Evolutionary conservation across 2,329 filamentous ascomycete species (phyloP).

Genomic region (Fusarium mundagurra): DNA sequence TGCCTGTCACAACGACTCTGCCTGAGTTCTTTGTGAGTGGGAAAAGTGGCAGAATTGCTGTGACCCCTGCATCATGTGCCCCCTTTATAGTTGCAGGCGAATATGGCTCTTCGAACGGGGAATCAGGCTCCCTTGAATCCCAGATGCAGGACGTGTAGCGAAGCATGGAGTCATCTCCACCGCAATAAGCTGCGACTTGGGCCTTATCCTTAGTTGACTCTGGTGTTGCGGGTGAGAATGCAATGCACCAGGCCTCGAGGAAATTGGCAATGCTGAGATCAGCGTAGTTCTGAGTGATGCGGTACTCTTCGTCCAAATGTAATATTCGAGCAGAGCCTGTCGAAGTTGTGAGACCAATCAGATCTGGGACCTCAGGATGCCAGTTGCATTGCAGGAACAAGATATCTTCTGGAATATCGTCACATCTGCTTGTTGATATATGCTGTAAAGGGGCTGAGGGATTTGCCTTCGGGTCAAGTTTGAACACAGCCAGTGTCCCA

Average conservation of each 20-base stretch:
- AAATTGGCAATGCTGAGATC: slow-evolving; percentile 59
- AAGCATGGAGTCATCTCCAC: slow-evolving; percentile 79
- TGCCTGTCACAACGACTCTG: slow-evolving; percentile 80
- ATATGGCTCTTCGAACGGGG: slow-evolving; percentile 37
- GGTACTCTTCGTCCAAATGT: slow-evolving; percentile 55
- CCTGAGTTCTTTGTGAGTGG: slow-evolving; percentile 53
- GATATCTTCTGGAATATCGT: slow-evolving; percentile 63
- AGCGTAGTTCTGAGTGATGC: slow-evolving; percentile 44
- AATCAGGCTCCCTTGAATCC: slow-evolving; percentile 11
- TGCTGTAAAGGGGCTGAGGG: slow-evolving; percentile 50
- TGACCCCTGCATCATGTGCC: slow-evolving; percentile 84
- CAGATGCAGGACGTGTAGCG: slow-evolving; percentile 55
- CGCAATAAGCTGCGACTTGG: slow-evolving; percentile 67
- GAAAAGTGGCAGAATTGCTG: slow-evolving; percentile 79
- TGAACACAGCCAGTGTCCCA: slow-evolving; percentile 73
- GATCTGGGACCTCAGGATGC: slow-evolving; percentile 66
- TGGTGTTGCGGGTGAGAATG: slow-evolving; percentile 58
- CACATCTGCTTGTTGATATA: slow-evolving; percentile 56
- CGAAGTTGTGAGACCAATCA: slow-evolving; percentile 77
- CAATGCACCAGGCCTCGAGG: slow-evolving; percentile 80
- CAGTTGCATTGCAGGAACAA: slow-evolving; percentile 80
- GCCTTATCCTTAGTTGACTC: slow-evolving; percentile 20
- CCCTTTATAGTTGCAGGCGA: slow-evolving; percentile 51
- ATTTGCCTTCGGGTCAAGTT: slow-evolving; percentile 54
- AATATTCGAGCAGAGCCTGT: slow-evolving; percentile 70